Evolutionary conservation across 768 basidiomycete genomes (phyloP), one percentile per base, ranked within the genome.

Genomic region (Rubroboletus pulcherrimus): DNA sequence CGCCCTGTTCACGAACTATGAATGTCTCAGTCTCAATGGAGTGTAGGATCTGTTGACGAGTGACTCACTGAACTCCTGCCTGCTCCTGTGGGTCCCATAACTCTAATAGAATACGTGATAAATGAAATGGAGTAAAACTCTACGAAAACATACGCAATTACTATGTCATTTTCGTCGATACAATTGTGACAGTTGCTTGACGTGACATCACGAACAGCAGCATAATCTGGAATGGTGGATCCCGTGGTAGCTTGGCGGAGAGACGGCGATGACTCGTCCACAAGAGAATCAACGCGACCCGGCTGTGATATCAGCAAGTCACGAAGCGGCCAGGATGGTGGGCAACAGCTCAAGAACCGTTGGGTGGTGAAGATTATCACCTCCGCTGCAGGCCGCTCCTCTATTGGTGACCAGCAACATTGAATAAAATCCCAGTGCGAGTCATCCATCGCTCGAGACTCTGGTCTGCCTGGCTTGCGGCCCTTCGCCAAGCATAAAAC

Each of bases 41-140:
- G 5, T 1, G 4, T 39, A 17, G n/a, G 17, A 2, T 50, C 5
- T 26, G 12, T 14, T 7, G 2, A 2, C 5, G 15, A 45, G 10
- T n/a, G 15, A 61, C 63, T 57, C 50, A 61, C 62, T 4, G 63
- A 64, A 43, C 62, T 63, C 39, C 60, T 63, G 1, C 62, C 62
- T 4, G 35, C 38, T 5, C 62, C 58, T 7, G 62, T 64, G 17
- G 46, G 39, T 2, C 62, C 62, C 62, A 63, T 63, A 14, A 63
- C 53, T 17, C 62, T 63, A 31, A 45, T 15, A 21, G 31, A 29
- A 43, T 17, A 14, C 1, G 5, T n/a, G 8, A 29, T 17, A 12
- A 56, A 39, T 12, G 14, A 40, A 19, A 41, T 30, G n/a, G n/a
- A n/a, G n/a, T n/a, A n/a, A n/a, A n/a, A n/a, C n/a, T n/a, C n/a